A percentile compares a stretch with the other conserved stretches of the same genome.
phyloP scores from a whole-genome alignment of 1,139 yeast genomes.

The Saccharomycopsis hybrid region DNA sequence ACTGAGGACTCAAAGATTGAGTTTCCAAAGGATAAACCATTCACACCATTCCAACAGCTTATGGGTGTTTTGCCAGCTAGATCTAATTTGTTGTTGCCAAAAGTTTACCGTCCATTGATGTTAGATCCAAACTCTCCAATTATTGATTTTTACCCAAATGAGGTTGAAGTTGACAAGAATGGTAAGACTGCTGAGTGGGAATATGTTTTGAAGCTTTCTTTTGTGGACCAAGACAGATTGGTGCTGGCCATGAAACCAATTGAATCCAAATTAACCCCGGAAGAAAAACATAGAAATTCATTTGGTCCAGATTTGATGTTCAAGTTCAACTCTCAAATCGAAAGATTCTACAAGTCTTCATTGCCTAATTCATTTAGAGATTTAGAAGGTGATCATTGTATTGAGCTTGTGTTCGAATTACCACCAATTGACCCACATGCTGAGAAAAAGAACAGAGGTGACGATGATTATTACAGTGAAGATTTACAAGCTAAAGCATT shows the following conservation, averaged over 20 bases:
- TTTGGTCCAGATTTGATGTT: constrained; percentile 67
- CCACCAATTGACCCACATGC: constrained; percentile 37
- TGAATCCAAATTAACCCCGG: constrained; percentile 55
- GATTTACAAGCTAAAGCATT: constrained; percentile 9
- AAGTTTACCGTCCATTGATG: constrained; percentile 74
- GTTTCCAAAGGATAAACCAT: constrained; percentile 71
- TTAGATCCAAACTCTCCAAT: constrained; percentile 83
- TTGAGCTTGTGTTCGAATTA: constrained; percentile 48
- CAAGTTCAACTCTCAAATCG: constrained; percentile 70
- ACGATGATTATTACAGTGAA: constrained; percentile 10
- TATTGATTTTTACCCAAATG: constrained; percentile 82
- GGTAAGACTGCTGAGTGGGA: constrained; percentile 98
- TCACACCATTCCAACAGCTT: constrained; percentile 89
- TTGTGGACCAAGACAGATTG: constrained; percentile 79
- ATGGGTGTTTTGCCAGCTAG: constrained; percentile 98
- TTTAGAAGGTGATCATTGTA: constrained; percentile 71
- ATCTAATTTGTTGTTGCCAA: constrained; percentile 75
- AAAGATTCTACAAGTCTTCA: constrained; percentile 66
- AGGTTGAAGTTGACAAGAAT: constrained; percentile 83
- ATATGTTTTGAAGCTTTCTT: constrained; percentile 91
- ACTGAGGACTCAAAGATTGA: constrained; percentile 40
- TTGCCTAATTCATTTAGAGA: constrained; percentile 73
- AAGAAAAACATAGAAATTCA: constrained; percentile 65
- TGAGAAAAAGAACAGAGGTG: not conserved
- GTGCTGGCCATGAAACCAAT: constrained; percentile 64